Evolutionary conservation across 176 grass and related monocot genomes (phyloP), one percentile per base, ranked within the genome.

Genomic region (Luzula sylvatica): DNA sequence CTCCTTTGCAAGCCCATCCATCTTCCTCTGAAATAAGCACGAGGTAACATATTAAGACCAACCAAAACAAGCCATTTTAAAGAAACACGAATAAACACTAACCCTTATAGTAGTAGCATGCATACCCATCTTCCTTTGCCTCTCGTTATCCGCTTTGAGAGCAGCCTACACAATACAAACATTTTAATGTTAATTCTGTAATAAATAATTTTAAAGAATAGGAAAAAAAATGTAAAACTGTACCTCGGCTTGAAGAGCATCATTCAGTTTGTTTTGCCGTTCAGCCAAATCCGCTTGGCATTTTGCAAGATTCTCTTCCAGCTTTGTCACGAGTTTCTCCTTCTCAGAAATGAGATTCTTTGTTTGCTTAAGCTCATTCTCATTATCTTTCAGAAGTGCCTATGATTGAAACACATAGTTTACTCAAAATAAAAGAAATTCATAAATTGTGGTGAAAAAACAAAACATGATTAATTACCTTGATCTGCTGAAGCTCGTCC

Each of bases 321-420:
- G 77, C 30, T 80, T 90, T 23, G 32, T 80, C 56, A 90, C 49
- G 28, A 20, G 28, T 61, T 57, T 38, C 61, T 90, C 76, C 62
- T 75, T 98, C 75, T 98, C 92, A 3, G 81, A 74, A 76, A 87
- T 40, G 70, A 89, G 55, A 53, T 69, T 80, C 66, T 72, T 98
- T 26, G 73, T 56, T 66, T 41, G 62, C 58, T 87, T 81, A 75
- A 82, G 65, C 32, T 98, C 85, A 27, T 42, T 1, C 41, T 11
- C 67, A 63, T 76, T 68, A 45, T 77, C 75, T 66, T 45, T 76
- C 65, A 83, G 61, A 4, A 83, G 74, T 9, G 27, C 58, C 92
- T 98, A 50, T 50, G n/a, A n/a, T n/a, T n/a, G n/a, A 27, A 42
- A 45, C 40, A 72, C 48, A 72, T 26, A 81, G 5, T 22, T 1